Evolutionary conservation across 495 filamentous ascomycete genomes (phyloP).

Genomic region (Parathielavia hyrcaniae): DNA sequence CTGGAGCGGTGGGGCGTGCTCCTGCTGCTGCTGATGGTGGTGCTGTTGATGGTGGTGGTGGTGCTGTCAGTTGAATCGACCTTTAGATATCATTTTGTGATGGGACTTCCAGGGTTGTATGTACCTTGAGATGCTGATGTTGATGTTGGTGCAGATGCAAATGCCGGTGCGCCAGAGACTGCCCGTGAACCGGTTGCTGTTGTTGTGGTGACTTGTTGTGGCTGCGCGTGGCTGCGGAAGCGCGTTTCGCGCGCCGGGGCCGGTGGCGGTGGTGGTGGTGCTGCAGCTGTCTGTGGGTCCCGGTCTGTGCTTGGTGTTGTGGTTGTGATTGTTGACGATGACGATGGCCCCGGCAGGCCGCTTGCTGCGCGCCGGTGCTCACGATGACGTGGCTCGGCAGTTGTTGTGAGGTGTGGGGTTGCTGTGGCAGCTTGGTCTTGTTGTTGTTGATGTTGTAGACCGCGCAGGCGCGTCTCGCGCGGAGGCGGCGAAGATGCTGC

Average conservation of each 20-base stretch:
- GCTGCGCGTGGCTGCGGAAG: not conserved
- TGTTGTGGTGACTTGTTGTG: not conserved
- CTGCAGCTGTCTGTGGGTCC: no score
- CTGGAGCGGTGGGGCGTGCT: not conserved
- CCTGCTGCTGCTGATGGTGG: not conserved
- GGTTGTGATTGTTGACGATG: not conserved
- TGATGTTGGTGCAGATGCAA: no score
- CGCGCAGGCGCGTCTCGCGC: slow-evolving; percentile 1
- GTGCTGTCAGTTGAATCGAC: no score
- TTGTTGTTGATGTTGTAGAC: not conserved
- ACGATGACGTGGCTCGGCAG: no score
- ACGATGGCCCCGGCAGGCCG: not conserved
- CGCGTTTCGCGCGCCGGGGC: not conserved
- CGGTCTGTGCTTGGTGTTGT: not conserved
- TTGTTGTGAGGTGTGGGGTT: no score
- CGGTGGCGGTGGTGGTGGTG: no score
- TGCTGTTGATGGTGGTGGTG: not conserved
- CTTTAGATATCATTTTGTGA: no score
- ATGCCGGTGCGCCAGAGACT: no score
- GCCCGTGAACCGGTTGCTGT: not conserved
- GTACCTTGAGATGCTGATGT: no score
- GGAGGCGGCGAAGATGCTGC: not conserved
- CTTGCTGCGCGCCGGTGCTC: no score
- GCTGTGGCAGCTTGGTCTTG: not conserved
- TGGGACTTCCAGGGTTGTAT: no score